phyloP scores from a whole-genome alignment of 2,329 filamentous ascomycete genomes.

The Neonectria ditissima region DNA sequence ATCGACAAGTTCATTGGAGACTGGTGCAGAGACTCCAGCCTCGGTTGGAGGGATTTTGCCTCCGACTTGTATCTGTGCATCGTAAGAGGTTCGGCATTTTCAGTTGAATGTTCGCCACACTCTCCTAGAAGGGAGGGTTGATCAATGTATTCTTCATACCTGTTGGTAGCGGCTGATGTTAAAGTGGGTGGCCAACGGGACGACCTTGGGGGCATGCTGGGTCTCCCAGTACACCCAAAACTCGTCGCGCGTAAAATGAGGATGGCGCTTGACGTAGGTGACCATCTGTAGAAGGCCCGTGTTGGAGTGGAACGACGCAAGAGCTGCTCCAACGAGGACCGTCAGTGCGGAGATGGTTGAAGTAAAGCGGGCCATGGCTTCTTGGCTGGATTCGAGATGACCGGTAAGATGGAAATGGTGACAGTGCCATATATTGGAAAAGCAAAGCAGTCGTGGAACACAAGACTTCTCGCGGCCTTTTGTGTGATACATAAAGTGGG shows the following conservation, averaged over 20 bases:
- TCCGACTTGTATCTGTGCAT: slow-evolving; percentile 41
- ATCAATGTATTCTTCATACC: slow-evolving; percentile 27
- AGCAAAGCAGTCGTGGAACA: neutral
- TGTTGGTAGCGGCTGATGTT: slow-evolving; percentile 47
- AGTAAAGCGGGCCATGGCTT: slow-evolving; percentile 27
- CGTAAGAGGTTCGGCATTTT: neutral
- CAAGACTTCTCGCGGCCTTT: neutral
- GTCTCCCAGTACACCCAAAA: slow-evolving; percentile 49
- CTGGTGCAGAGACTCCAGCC: slow-evolving; percentile 30
- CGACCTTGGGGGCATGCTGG: slow-evolving; percentile 47
- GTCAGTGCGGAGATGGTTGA: slow-evolving; percentile 7
- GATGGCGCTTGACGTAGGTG: slow-evolving; percentile 46
- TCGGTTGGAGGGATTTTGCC: slow-evolving; percentile 43
- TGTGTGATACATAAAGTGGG: neutral
- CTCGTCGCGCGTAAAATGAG: slow-evolving; percentile 39
- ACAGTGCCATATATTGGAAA: neutral
- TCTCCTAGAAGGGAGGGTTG: neutral
- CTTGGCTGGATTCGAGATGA: neutral
- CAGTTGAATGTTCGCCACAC: neutral
- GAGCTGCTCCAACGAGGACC: slow-evolving; percentile 11
- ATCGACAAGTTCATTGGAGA: slow-evolving; percentile 37
- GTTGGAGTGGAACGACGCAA: slow-evolving; percentile 53
- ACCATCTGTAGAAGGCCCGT: slow-evolving; percentile 45
- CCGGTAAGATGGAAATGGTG: neutral
- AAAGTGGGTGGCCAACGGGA: slow-evolving; percentile 43